Evolutionary conservation across 805 yeast genomes (phyloP), one percentile per base, ranked within the genome.

Genomic region (Ogataea pini): DNA sequence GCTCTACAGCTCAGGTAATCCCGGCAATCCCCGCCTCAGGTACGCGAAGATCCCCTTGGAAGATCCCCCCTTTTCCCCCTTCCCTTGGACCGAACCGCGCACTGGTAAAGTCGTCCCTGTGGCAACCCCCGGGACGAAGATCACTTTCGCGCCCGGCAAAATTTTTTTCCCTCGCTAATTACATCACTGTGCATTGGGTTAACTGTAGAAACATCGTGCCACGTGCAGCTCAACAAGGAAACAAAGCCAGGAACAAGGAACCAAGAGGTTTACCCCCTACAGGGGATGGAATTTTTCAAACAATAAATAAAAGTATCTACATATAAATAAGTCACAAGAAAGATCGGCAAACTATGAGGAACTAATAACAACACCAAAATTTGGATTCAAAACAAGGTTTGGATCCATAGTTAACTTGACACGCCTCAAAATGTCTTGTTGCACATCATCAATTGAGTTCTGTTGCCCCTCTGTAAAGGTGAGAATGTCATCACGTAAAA

Each of bases 321-420:
- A 36, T 12, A 10, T 36, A 14, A 36, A 22, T 18, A 36, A 13
- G 12, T 7, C 5, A 17, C 14, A 7, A 9, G 27, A 13, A 10
- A 6, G 25, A 22, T 22, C 25, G 25, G 8, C 14, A 12, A 12
- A 10, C 27, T 20, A 18, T 33, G 28, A 14, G 2, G 29, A 6
- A 13, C 14, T 20, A 18, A 38, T 31, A 6, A 13, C 14, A 20
- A 24, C 22, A 3, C 42, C 44, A 14, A 3, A n/a, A 27, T 44
- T 44, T 2, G 52, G 56, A 34, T 55, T 55, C 29, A 55, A 44
- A n/a, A 54, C 44, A 16, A 46, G 36, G 29, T 42, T 46, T 4
- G 57, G 57, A 34, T 56, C 59, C 27, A 51, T 9, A 12, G 50
- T 37, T 25, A 54, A 14, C 38, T 54, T 56, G 14, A 53, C 20